Base-by-base conservation (phyloP, 371 early-diverging fungal genomes). In the Circinella minor region DNA sequence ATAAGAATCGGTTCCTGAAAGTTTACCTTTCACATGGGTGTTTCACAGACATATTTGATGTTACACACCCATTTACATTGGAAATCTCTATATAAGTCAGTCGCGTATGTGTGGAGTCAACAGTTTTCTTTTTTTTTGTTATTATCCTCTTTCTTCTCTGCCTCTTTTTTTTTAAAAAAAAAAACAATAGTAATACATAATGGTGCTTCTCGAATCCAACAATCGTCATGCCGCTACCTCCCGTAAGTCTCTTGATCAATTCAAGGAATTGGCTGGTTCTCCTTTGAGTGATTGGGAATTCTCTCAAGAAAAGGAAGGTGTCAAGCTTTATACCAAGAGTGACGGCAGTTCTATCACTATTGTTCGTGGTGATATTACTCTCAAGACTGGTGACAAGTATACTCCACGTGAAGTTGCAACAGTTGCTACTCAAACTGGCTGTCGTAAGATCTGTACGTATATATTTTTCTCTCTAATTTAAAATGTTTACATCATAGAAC, bases 161-260 rank as follows among this genome's bases (percentile, higher is more conserved):
- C 36, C 20, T 34, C 65, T 54, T 38, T 38, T 68, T 54, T 36
- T 69, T 61, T 63, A 17, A 14, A 51, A 8, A 51, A 51, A 51
- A 5, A 0, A 51, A 54, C 61, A 7, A 13, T 48, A 59, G 15
- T 48, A 39, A 15, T n/a, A 63, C 75, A 43, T 60, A 55, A 65
- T 80, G 81, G 59, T 68, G 67, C 66, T 76, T 68, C 63, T 76
- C 34, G 77, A 76, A 66, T 71, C 74, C 47, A 64, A 64, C 73
- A 72, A 78, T 43, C 78, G 75, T 37, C 78, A 78, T 49, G 73
- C 78, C 67, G 71, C 37, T n/a, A 43, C 65, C 8, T 60, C 68
- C 34, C 75, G 75, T 57, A 68, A 78, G 66, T 63, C 65, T 27
- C 66, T 78, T 15, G 65, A 51, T 15, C 38, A 68, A n/a, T 55